These are phyloP conservation scores for Trebouxia sp. DNA, from an alignment of 139 green algal genomes.

Conservation along the genomic window DNA sequence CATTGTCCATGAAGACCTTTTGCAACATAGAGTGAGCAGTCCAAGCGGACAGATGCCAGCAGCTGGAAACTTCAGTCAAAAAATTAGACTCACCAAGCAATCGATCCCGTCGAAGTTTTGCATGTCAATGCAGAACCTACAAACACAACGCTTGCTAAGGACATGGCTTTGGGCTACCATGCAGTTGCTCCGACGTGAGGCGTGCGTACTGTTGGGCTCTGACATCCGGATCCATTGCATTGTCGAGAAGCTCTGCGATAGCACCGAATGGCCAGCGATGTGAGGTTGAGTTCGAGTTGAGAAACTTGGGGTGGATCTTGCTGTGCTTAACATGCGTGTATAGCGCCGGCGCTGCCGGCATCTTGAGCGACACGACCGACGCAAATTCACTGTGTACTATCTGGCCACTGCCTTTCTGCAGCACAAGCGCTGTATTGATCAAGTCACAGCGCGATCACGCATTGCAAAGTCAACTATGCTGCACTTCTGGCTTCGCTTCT, in stretches of 20 bases:
- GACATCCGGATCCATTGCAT: constrained; percentile 21
- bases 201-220: background rate
- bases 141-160: too few species aligned
- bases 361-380: too few species aligned
- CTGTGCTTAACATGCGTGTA: constrained; percentile 12
- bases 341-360: background rate
- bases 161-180: too few species aligned
- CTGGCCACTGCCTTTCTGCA: background rate
- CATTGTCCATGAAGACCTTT: constrained; percentile 21
- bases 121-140: constrained; percentile 23
- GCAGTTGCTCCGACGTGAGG: background rate
- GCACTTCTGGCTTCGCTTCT: too few species aligned
- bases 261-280: constrained; percentile 9
- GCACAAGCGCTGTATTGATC: too few species aligned
- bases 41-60: too few species aligned
- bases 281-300: constrained; percentile 7
- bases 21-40: too few species aligned
- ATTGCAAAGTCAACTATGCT: too few species aligned
- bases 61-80: too few species aligned
- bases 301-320: constrained; percentile 25
- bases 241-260: constrained; percentile 9
- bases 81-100: constrained; percentile 4
- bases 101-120: constrained; percentile 19
- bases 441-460: too few species aligned
- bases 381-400: background rate